Conservation (phyloP, 225 moss, liverwort and hornwort genomes). For the Physcomitrium patens region DNA sequence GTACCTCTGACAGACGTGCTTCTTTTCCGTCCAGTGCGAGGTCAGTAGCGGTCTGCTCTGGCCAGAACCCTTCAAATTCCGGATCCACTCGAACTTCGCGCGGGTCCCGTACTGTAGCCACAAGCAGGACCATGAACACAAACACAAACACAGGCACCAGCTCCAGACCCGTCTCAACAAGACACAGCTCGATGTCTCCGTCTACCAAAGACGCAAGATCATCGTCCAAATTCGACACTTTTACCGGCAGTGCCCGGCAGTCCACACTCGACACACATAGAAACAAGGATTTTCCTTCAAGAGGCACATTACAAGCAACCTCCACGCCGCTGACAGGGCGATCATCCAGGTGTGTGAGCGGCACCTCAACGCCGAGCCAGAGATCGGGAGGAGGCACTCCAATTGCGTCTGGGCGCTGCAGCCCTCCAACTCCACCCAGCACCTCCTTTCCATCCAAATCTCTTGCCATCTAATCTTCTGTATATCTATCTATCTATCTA, state of each 20-base stretch:
- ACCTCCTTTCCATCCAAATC: conserved; percentile 26
- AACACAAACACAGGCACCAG: conserved; percentile 9
- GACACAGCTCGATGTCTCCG: background rate
- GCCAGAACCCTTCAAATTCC: background rate
- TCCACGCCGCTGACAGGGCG: conserved; percentile 13
- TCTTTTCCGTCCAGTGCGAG: conserved; percentile 32
- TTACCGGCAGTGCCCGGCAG: conserved; percentile 27
- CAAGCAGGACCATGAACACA: too few relatives aligned
- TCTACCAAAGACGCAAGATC: conserved; percentile 20
- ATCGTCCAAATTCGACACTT: conserved; percentile 13
- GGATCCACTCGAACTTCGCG: background rate
- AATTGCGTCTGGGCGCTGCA: background rate
- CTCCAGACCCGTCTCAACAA: conserved; percentile 27
- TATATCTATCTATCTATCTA: too few relatives aligned
- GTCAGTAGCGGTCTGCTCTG: conserved; percentile 27
- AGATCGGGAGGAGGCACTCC: conserved; percentile 13
- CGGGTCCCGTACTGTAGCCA: background rate
- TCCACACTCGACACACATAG: conserved; percentile 22
- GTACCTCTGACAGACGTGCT: conserved; percentile 12
- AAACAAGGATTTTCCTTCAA: conserved; percentile 36
- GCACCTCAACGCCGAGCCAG: conserved; percentile 32
- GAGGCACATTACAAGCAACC: conserved; percentile 32
- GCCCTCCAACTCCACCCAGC: conserved; percentile 26
- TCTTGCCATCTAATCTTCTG: background rate
- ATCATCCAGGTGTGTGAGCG: conserved; percentile 25